A percentile compares a stretch with the other conserved stretches of the same genome.
Conservation (phyloP, 768 basidiomycete species). For the Chlorophyllum brunneum region DNA sequence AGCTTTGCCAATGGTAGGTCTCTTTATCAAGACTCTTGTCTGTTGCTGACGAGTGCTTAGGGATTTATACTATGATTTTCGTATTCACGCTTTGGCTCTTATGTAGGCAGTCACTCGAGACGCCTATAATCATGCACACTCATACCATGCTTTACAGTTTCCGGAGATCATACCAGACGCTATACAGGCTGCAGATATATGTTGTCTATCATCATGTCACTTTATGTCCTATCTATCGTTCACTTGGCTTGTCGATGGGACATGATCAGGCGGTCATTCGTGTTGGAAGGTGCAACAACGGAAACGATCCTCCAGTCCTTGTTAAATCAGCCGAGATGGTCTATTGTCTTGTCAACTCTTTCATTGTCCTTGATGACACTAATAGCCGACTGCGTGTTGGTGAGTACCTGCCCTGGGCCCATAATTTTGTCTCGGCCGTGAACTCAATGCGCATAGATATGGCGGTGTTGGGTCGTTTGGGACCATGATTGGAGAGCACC, state of each 20-base stretch:
- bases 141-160: background rate
- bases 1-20: slow-evolving; percentile 5
- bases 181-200: background rate
- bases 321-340: background rate
- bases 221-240: background rate
- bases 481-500: slow-evolving; percentile 1
- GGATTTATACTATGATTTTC: slow-evolving; percentile 6
- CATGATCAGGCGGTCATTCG: slow-evolving; percentile 7
- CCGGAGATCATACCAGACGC: background rate
- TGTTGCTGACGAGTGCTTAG: background rate
- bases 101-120: background rate
- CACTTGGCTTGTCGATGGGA: slow-evolving; percentile 6
- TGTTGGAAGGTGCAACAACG: background rate
- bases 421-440: background rate
- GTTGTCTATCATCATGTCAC: background rate
- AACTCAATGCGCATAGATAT: background rate
- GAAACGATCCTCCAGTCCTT: slow-evolving; percentile 1
- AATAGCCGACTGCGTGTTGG: slow-evolving; percentile 7
- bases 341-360: slow-evolving; percentile 1
- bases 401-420: background rate
- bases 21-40: background rate
- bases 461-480: slow-evolving; percentile 10
- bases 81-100: slow-evolving; percentile 1
- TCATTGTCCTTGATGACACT: slow-evolving; percentile 6
- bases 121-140: background rate